phyloP scores from a whole-genome alignment of 75 land plant genomes.

The Cryptomeria japonica region DNA sequence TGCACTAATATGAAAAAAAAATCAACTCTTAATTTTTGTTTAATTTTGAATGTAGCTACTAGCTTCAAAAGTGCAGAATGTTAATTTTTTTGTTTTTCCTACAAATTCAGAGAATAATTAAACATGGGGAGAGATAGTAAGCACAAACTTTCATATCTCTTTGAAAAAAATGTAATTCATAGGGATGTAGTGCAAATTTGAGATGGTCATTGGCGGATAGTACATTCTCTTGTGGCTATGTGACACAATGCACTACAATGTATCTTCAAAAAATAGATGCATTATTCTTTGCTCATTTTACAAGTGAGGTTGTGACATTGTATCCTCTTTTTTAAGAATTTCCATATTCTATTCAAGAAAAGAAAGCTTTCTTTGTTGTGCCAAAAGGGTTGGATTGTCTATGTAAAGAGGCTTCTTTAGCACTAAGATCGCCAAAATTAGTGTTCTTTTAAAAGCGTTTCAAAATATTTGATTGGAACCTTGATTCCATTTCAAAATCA shows the following conservation, averaged over 20 bases:
- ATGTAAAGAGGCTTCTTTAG: slow-evolving; percentile 78
- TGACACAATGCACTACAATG: slow-evolving; percentile 93
- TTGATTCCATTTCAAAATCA: slow-evolving; percentile 45
- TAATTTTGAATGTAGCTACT: slow-evolving; percentile 59
- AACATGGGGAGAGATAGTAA: slow-evolving; percentile 99
- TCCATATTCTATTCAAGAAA: slow-evolving; percentile 64
- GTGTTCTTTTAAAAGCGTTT: slow-evolving; percentile 84
- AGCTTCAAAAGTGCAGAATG: slow-evolving; percentile 91
- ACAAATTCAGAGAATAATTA: slow-evolving; percentile 84
- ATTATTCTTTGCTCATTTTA: slow-evolving; percentile 85
- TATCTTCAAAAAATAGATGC: slow-evolving; percentile 90
- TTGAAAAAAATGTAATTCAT: slow-evolving; percentile 95
- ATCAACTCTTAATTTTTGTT: no score
- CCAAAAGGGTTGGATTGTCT: slow-evolving; percentile 74
- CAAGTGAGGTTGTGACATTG: slow-evolving; percentile 62
- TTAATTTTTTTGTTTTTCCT: slow-evolving; percentile 85
- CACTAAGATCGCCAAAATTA: slow-evolving; percentile 63
- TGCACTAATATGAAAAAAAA: no score
- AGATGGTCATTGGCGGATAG: slow-evolving; percentile 98
- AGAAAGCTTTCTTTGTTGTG: slow-evolving; percentile 86
- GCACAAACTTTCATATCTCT: slow-evolving; percentile 91
- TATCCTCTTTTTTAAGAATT: slow-evolving; percentile 85
- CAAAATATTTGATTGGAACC: slow-evolving; percentile 84
- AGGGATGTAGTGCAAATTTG: slow-evolving; percentile 88
- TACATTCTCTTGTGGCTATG: slow-evolving; percentile 78